Evolutionary conservation across 805 yeast genomes (phyloP).

Genomic region (Candida piceae): DNA sequence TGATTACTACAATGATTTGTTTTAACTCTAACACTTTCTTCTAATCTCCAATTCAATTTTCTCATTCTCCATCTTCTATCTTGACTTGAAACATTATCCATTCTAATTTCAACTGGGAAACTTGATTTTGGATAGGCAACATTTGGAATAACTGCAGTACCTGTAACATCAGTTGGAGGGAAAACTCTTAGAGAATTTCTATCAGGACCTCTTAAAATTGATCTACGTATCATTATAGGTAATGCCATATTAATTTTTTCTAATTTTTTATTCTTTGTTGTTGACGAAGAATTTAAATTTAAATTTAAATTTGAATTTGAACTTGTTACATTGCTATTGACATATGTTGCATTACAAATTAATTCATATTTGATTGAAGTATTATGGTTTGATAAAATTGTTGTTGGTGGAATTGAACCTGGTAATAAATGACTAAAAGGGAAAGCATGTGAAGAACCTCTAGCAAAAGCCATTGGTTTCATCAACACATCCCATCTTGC

Average conservation of each 20-base stretch:
- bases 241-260: slow-evolving; percentile 40
- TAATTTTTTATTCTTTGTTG: slow-evolving; percentile 24
- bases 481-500: slow-evolving; percentile 87
- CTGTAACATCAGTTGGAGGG: slow-evolving; percentile 91
- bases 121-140: slow-evolving; percentile 84
- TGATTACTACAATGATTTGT: slow-evolving; percentile 58
- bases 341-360: slow-evolving; percentile 51
- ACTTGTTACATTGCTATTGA: slow-evolving; percentile 18
- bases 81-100: slow-evolving; percentile 62
- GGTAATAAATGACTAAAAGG: slow-evolving; percentile 90
- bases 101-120: slow-evolving; percentile 74
- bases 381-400: slow-evolving; percentile 50
- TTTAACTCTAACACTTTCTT: slow-evolving; percentile 68
- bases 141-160: slow-evolving; percentile 82
- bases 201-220: slow-evolving; percentile 77
- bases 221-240: slow-evolving; percentile 71
- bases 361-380: slow-evolving; percentile 68
- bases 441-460: slow-evolving; percentile 69
- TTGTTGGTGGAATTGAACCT: slow-evolving; percentile 81
- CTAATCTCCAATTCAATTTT: slow-evolving; percentile 81
- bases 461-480: slow-evolving; percentile 49
- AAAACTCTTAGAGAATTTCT: slow-evolving; percentile 83
- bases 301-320: too few relatives aligned
- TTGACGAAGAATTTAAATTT: too few relatives aligned
- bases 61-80: slow-evolving; percentile 88